Evolutionary conservation across 2,329 filamentous ascomycete species (phyloP).

Genomic region (Alternaria brassicicola): DNA sequence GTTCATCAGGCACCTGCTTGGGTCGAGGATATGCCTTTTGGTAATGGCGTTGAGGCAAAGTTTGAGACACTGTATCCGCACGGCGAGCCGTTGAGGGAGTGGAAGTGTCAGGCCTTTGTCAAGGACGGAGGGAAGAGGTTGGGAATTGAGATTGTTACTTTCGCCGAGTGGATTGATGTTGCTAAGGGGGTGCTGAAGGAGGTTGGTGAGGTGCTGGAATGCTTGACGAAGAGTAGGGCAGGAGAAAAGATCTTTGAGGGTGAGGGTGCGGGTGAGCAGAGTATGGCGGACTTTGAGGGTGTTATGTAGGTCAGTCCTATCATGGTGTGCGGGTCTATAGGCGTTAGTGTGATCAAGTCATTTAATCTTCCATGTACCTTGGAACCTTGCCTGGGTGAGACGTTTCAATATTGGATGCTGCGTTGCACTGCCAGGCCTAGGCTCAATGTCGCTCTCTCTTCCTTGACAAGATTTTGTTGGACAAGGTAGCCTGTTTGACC

Average conservation of each 20-base stretch:
- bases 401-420: not conserved
- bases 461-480: not conserved
- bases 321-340: not conserved
- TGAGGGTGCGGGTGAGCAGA: not conserved
- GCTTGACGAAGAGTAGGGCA: constrained; percentile 27
- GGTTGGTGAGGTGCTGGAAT: constrained; percentile 37
- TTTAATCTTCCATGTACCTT: not conserved
- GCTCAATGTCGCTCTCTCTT: not conserved
- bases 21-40: constrained; percentile 62
- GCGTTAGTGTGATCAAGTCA: not conserved
- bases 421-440: not conserved
- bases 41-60: constrained; percentile 34
- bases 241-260: constrained; percentile 29
- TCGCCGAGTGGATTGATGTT: constrained; percentile 61
- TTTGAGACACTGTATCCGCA: constrained; percentile 65
- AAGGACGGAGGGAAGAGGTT: constrained; percentile 57
- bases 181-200: constrained; percentile 59
- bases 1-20: constrained; percentile 56
- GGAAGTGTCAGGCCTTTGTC: constrained; percentile 67
- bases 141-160: constrained; percentile 66
- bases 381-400: not conserved
- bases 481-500: not conserved
- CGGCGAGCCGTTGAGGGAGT: constrained; percentile 49
- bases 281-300: constrained; percentile 29
- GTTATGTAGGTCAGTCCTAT: constrained; percentile 20